Evolutionary conservation across 2,329 filamentous ascomycete species (phyloP), one percentile per base, ranked within the genome.

Genomic region (Penicillium polonicum): DNA sequence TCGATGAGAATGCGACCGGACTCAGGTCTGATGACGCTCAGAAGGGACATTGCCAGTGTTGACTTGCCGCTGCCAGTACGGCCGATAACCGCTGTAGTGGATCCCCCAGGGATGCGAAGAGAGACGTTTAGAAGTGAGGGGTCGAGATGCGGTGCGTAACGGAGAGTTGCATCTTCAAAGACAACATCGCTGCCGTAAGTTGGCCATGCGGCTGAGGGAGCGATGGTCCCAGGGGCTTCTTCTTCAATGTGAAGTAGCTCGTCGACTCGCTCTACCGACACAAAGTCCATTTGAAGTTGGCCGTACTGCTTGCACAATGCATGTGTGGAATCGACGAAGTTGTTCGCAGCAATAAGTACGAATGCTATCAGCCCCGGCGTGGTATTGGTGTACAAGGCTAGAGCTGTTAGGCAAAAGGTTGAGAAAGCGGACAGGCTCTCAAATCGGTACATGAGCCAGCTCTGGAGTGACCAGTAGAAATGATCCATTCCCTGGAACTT

Each of bases 401-500:
- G 82, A 2, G 88, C 72, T 1, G 91, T 90, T 51, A 96, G 78
- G 0, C 85, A 76, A 58, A 93, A 89, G 0, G 89, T 91, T 8
- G 90, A 90, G 4, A 84, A 71, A 0, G 88, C 89, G 0, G 91
- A 91, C 6, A 92, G 76, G 9, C 80, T 74, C 65, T 91, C 88
- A 55, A 94, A 93, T 13, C 92, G 86, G 68, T 89, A 91, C 71
- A 87, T 87, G 2, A 96, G 80, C 92, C 92, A 96, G 8, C 86
- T 85, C 64, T 95, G 91, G 43, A 95, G 81, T 58, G 87, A 90
- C 89, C 92, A 96, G 76, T 95, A 96, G 76, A 96, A 96, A 72
- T 97, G 92, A 68, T 97, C 92, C 83, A 96, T 94, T 70, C 91
- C 91, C 72, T 96, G 92, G 70, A 96, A 96, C 19, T 87, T 86